A percentile compares a stretch with the other conserved stretches of the same genome.
These are phyloP conservation scores for Saccharum officinarum DNA, from an alignment of 176 grass and related monocot genomes.

Conservation along the genomic window DNA sequence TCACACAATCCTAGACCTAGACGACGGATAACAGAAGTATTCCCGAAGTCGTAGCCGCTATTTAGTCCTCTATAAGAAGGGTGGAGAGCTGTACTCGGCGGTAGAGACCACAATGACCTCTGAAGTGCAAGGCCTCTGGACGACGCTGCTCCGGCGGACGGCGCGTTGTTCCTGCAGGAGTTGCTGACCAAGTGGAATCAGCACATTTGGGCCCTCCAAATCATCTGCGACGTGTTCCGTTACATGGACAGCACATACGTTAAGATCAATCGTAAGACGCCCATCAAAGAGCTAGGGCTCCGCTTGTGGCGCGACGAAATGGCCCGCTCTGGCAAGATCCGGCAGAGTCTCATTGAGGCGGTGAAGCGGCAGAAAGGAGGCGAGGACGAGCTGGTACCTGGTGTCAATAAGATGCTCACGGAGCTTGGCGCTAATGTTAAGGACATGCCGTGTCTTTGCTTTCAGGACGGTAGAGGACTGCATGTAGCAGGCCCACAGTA, in stretches of 20 bases:
- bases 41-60: neutral
- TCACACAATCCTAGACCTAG: too few species aligned
- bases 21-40: too few species aligned
- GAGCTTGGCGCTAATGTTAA: neutral
- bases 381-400: neutral
- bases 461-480: neutral
- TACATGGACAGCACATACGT: constrained; percentile 36
- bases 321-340: neutral
- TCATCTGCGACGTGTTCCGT: neutral
- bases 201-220: constrained; percentile 4
- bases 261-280: neutral
- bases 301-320: constrained; percentile 22
- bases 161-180: constrained; percentile 20
- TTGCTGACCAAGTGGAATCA: constrained; percentile 24
- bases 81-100: constrained; percentile 20
- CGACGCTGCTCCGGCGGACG: neutral
- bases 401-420: neutral
- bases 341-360: constrained; percentile 4
- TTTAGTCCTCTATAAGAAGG: neutral
- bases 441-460: neutral
- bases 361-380: neutral
- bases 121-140: constrained; percentile 20
- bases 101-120: constrained; percentile 7
- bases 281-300: constrained; percentile 11
- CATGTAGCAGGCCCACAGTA: too few species aligned